These are phyloP conservation scores for Fusarium floridanum DNA, from an alignment of 2,329 filamentous ascomycete genomes.

Conservation along the genomic window DNA sequence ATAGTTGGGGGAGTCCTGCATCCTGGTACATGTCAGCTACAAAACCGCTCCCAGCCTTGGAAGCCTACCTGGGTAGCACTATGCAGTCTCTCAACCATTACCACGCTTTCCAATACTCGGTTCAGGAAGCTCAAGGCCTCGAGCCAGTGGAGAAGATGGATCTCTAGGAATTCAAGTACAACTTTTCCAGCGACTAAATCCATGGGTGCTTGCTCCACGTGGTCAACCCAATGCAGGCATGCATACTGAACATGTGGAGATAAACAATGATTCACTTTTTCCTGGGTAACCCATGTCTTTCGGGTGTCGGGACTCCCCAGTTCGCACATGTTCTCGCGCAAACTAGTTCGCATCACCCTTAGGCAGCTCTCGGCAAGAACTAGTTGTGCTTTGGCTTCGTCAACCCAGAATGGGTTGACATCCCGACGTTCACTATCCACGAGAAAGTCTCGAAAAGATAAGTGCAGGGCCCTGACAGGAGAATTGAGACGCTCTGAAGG, in stretches of 20 bases:
- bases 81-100: neutral
- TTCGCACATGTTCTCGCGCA: constrained; percentile 43
- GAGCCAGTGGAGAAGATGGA: neutral
- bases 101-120: neutral
- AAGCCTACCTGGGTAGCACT: neutral
- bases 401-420: constrained; percentile 41
- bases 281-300: neutral
- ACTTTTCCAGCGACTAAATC: neutral
- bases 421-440: constrained; percentile 26
- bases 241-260: neutral
- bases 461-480: constrained; percentile 50
- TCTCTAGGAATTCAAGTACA: neutral
- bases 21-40: neutral
- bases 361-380: constrained; percentile 11
- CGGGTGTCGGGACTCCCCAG: neutral
- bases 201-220: neutral
- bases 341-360: constrained; percentile 35
- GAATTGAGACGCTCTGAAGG: neutral
- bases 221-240: neutral
- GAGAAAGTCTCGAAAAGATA: constrained; percentile 54
- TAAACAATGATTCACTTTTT: neutral
- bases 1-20: neutral
- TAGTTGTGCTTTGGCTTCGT: constrained; percentile 5
- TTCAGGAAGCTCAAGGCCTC: neutral
- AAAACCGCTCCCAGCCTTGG: neutral